phyloP scores from a whole-genome alignment of 805 yeast species.

The Hanseniaspora clermontiae region DNA sequence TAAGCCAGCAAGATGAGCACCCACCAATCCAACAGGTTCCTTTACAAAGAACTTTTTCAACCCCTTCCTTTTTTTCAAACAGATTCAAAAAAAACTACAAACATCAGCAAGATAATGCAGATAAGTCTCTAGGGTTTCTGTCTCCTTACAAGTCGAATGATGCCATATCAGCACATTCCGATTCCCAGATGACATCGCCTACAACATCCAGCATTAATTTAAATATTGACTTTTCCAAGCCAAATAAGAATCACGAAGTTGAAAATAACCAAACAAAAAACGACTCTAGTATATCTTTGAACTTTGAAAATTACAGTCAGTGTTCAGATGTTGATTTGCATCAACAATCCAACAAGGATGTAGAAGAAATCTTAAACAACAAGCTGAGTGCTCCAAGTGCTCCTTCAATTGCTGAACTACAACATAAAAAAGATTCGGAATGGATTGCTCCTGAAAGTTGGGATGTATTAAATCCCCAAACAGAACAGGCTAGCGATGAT shows the following conservation, averaged over 20 bases:
- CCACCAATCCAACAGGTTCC: not conserved
- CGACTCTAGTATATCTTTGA: not conserved
- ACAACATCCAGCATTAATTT: not conserved
- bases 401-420: not conserved
- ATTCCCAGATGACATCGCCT: not conserved
- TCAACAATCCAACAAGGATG: not conserved
- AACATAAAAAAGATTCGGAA: not conserved
- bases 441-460: slow-evolving; percentile 14
- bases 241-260: not conserved
- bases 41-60: slow-evolving; percentile 10
- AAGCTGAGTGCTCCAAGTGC: not conserved
- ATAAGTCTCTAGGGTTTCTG: not conserved
- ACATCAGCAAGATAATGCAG: not conserved
- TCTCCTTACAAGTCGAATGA: not conserved
- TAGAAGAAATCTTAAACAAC: not conserved
- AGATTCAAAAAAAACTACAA: slow-evolving; percentile 3
- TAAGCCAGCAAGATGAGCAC: not conserved
- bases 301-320: not conserved
- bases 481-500: not conserved
- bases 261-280: not conserved
- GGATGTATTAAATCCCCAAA: slow-evolving; percentile 6
- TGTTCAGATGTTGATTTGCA: not conserved
- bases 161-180: not conserved
- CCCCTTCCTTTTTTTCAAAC: slow-evolving; percentile 8
- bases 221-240: not conserved